Evolutionary conservation across 2,329 filamentous ascomycete genomes (phyloP), one percentile per base, ranked within the genome.

Genomic region (Blastomyces silverae): DNA sequence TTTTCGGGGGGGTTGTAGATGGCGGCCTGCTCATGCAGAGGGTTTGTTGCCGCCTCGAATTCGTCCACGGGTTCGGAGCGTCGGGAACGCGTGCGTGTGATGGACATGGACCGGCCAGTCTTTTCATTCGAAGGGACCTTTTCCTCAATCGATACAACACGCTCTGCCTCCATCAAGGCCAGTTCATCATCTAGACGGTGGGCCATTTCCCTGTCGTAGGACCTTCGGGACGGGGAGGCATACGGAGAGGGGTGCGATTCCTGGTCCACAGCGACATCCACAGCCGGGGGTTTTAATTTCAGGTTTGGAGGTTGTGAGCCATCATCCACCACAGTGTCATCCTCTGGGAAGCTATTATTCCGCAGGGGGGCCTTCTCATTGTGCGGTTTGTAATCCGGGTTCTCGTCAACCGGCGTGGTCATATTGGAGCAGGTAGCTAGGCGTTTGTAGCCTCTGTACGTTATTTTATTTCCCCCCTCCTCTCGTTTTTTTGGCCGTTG

Each of bases 41-140:
- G 87, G 63, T 88, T 89, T 2, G 87, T 89, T 28, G 85, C 84
- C 57, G 82, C 80, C 68, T 88, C 86, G 69, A 89, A 88, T 63
- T 89, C 87, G 71, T 89, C 87, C 3, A 88, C 76, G 2, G 82
- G 81, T 25, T 88, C 85, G 0, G 81, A 72, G 11, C 80, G 77
- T 52, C 81, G 80, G 5, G 83, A 85, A 58, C 84, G 79, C 3
- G 82, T 80, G 17, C 80, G 79, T 65, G 79, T 77, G 50, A 85
- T 77, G 1, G 83, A 83, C 34, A 74, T 77, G 4, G 74, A 74
- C 28, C 77, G 76, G 8, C 71, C 75, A 1, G 74, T 70, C 13
- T 76, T 72, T 10, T 73, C 73, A n/a, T 72, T 70, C 0, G 3
- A 17, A 11, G 42, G 8, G 25, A n/a, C 5, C 8, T 66, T 67